Conservation (phyloP, 2,329 filamentous ascomycete species). For the Aspergillus thermomutatus region DNA sequence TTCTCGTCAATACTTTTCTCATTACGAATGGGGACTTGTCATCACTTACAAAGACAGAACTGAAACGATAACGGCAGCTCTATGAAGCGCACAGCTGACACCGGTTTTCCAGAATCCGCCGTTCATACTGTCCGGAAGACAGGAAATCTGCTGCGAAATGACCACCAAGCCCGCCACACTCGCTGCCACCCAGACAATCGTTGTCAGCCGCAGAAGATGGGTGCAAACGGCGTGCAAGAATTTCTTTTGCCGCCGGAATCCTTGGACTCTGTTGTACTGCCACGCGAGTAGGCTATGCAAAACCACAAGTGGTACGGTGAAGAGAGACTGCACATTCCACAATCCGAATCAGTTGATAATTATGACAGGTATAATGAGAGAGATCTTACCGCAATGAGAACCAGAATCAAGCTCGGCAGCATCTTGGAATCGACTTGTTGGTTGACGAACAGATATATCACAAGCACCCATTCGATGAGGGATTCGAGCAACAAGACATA, state of each 20-base stretch:
- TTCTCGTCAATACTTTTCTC: background rate
- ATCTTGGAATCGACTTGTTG: slow-evolving; percentile 37
- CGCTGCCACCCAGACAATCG: slow-evolving; percentile 36
- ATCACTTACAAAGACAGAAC: slow-evolving; percentile 34
- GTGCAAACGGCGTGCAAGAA: slow-evolving; percentile 32
- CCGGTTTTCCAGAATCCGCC: slow-evolving; percentile 34
- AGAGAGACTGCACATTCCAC: slow-evolving; percentile 25
- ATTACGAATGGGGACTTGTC: background rate
- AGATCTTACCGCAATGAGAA: slow-evolving; percentile 33
- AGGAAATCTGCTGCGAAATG: slow-evolving; percentile 33
- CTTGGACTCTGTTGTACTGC: slow-evolving; percentile 33
- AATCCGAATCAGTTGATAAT: background rate
- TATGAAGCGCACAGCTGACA: slow-evolving; percentile 36
- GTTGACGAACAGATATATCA: slow-evolving; percentile 34
- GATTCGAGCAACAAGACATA: slow-evolving; percentile 35
- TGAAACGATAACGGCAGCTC: slow-evolving; percentile 31
- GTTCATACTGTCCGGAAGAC: slow-evolving; percentile 24
- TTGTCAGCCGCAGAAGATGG: slow-evolving; percentile 33
- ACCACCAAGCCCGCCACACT: slow-evolving; percentile 37
- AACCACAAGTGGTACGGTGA: slow-evolving; percentile 34
- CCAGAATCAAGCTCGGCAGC: slow-evolving; percentile 33
- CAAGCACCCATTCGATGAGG: slow-evolving; percentile 32
- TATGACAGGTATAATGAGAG: background rate
- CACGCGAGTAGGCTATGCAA: slow-evolving; percentile 39
- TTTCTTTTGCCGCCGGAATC: slow-evolving; percentile 29